Conservation (phyloP, 306 rosid species). For the Cucumis hystrix region DNA sequence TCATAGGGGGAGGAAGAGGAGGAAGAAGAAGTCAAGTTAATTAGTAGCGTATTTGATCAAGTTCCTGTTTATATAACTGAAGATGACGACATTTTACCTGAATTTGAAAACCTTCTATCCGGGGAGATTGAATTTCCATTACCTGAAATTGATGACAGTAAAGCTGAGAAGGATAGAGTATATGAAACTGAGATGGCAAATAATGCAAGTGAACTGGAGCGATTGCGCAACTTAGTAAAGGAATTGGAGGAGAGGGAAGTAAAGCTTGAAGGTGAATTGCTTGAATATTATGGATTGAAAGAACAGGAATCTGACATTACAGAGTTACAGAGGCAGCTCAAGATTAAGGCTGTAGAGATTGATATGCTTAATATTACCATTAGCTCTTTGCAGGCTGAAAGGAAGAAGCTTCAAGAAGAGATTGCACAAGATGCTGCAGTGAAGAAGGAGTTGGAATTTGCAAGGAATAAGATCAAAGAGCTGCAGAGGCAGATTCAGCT, state of each 20-base stretch:
- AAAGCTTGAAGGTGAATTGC: conserved; percentile 92
- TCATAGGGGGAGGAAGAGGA: conserved; percentile 55
- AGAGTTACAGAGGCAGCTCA: conserved; percentile 78
- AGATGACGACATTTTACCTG: conserved; percentile 60
- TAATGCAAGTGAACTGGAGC: conserved; percentile 68
- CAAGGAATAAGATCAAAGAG: conserved; percentile 88
- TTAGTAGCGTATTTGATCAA: conserved; percentile 65
- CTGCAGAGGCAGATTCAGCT: conserved; percentile 93
- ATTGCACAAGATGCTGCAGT: conserved; percentile 37
- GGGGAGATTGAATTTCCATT: conserved; percentile 81
- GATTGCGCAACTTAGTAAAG: conserved; percentile 47
- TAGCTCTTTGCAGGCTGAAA: conserved; percentile 79
- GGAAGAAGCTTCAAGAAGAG: conserved; percentile 84
- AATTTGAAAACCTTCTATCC: conserved; percentile 78
- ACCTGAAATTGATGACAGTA: conserved; percentile 19
- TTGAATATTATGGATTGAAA: conserved; percentile 88
- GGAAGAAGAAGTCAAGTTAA: conserved; percentile 69
- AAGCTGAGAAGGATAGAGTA: conserved; percentile 32
- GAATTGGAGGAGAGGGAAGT: conserved; percentile 98
- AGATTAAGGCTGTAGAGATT: conserved; percentile 71
- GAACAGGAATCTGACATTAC: conserved; percentile 81
- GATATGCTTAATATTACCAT: conserved; percentile 78
- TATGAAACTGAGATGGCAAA: conserved; percentile 70
- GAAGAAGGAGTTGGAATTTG: conserved; percentile 71
- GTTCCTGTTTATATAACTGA: conserved; percentile 27